Evolutionary conservation across 169 alveolate species (phyloP).

Genomic region (Plasmodium gonderi): DNA sequence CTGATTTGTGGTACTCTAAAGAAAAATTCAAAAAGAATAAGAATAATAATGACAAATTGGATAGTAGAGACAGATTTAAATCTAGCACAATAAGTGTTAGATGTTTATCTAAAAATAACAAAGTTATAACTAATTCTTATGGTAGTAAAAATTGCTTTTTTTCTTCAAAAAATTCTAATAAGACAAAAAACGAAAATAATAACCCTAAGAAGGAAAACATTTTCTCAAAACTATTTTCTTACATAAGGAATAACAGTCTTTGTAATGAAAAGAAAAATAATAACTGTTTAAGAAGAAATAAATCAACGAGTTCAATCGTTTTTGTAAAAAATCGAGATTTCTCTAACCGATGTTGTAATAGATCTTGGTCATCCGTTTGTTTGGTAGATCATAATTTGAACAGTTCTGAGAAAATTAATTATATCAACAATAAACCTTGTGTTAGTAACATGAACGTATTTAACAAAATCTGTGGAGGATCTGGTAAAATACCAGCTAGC

Average conservation of each 20-base stretch:
- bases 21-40: background rate
- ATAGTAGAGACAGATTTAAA: background rate
- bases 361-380: background rate
- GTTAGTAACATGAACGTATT: background rate
- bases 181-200: background rate
- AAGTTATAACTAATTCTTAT: background rate
- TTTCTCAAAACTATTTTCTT: conserved; percentile 33
- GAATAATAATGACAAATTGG: background rate
- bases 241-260: conserved; percentile 47
- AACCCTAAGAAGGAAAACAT: conserved; percentile 1
- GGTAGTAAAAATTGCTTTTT: conserved; percentile 2
- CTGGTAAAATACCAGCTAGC: background rate
- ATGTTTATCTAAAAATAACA: background rate
- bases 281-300: conserved; percentile 18
- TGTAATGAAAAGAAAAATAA: conserved; percentile 45
- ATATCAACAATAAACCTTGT: background rate
- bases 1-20: background rate
- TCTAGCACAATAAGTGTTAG: conserved; percentile 5
- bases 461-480: background rate
- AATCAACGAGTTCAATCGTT: conserved; percentile 9
- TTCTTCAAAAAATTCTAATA: background rate
- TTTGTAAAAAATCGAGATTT: background rate
- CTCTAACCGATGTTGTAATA: background rate
- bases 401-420: background rate
- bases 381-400: background rate